These are phyloP conservation scores for Tolypocladium album DNA, from an alignment of 2,329 filamentous ascomycete species.

Conservation along the genomic window DNA sequence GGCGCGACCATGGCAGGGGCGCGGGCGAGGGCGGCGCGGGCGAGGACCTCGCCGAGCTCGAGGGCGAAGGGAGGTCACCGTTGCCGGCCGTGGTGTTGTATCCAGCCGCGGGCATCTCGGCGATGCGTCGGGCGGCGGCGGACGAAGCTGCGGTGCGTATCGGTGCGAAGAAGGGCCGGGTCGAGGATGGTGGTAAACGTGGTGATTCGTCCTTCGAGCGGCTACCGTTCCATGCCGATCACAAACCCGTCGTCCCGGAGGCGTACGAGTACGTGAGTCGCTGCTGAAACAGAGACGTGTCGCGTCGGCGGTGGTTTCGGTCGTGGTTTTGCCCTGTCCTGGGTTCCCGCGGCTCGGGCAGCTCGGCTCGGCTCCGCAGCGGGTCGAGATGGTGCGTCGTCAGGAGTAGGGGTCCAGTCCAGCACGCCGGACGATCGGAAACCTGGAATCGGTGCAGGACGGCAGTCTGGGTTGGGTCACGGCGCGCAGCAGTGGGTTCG, in stretches of 20 bases:
- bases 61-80: slow-evolving; percentile 3
- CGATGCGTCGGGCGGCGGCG: neutral
- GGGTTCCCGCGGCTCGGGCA: neutral
- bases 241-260: neutral
- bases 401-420: neutral
- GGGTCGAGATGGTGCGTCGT: neutral
- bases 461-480: neutral
- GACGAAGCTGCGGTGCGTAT: neutral
- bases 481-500: neutral
- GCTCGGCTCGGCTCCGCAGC: neutral
- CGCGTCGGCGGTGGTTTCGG: neutral
- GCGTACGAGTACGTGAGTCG: neutral
- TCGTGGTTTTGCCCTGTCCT: neutral
- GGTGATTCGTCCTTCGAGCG: neutral
- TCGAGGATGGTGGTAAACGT: neutral
- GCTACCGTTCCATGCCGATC: neutral
- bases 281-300: neutral
- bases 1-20: neutral
- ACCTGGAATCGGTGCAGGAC: neutral
- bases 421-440: too few species aligned
- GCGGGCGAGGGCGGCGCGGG: neutral
- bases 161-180: neutral
- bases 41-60: neutral
- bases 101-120: neutral
- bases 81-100: neutral